A percentile compares a stretch with the other conserved stretches of the same genome.
These are phyloP conservation scores for Neocatenulostroma microsporum DNA, from an alignment of 2,329 filamentous ascomycete species.

Conservation along the genomic window DNA sequence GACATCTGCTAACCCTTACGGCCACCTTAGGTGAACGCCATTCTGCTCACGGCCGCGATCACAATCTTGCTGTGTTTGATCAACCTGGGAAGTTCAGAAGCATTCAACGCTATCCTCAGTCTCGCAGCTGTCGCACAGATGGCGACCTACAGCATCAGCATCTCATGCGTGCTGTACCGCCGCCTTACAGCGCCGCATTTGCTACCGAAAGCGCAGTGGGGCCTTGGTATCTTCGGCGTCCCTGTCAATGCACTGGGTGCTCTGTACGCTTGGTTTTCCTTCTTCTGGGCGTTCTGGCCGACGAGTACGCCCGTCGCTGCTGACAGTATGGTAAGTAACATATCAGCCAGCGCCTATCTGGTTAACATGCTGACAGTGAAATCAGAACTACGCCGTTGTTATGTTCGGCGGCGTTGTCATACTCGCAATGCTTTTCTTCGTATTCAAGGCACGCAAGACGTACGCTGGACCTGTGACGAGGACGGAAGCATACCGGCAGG, in stretches of 20 bases:
- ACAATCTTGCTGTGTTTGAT: constrained; percentile 21
- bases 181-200: constrained; percentile 23
- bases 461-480: constrained; percentile 6
- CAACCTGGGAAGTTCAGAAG: constrained; percentile 20
- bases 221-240: constrained; percentile 32
- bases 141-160: constrained; percentile 36
- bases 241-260: constrained; percentile 32
- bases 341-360: neutral
- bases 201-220: constrained; percentile 33
- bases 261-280: constrained; percentile 29
- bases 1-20: too few relatives aligned
- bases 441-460: constrained; percentile 3
- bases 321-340: constrained; percentile 4
- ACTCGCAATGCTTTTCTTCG: constrained; percentile 2
- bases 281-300: constrained; percentile 39
- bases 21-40: too few relatives aligned
- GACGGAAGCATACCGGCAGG: constrained; percentile 2
- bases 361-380: neutral
- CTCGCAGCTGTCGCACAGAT: constrained; percentile 33
- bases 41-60: constrained; percentile 18
- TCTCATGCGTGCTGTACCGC: constrained; percentile 34
- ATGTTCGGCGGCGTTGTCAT: constrained; percentile 5
- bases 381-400: constrained; percentile 1
- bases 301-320: constrained; percentile 18
- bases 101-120: constrained; percentile 32